Evolutionary conservation across 2,329 filamentous ascomycete genomes (phyloP).

Genomic region (Epichloe festucae): DNA sequence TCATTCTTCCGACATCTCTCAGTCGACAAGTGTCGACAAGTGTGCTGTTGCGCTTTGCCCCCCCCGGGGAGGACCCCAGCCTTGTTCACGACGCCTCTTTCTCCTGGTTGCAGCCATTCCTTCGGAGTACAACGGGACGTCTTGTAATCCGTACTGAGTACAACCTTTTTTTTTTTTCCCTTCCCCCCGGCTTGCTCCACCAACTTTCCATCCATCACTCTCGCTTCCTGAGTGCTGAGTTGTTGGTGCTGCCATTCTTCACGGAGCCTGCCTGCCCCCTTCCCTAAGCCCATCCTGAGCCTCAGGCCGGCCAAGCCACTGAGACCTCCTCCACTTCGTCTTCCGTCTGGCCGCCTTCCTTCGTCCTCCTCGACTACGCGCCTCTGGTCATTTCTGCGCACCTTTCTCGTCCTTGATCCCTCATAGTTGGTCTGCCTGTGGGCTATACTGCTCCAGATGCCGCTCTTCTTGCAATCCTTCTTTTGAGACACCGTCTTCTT

Average conservation of each 20-base stretch:
- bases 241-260: neutral
- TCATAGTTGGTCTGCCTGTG: constrained; percentile 13
- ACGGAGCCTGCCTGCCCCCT: neutral
- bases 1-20: no score
- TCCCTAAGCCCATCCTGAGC: neutral
- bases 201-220: neutral
- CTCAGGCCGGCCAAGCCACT: constrained; percentile 6
- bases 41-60: no score
- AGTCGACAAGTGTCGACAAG: no score
- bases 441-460: constrained; percentile 17
- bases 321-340: constrained; percentile 6
- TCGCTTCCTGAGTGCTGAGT: no score
- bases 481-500: constrained; percentile 14
- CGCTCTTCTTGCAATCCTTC: constrained; percentile 13
- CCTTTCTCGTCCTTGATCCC: constrained; percentile 13
- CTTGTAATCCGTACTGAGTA: no score
- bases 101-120: neutral
- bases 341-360: constrained; percentile 7
- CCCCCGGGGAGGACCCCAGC: neutral
- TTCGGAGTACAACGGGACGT: no score
- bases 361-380: constrained; percentile 5
- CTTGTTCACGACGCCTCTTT: neutral
- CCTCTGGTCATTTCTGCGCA: constrained; percentile 3
- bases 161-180: neutral
- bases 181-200: neutral